These are phyloP conservation scores for Dactylellina sp. DNA, from an alignment of 2,329 filamentous ascomycete genomes.

Conservation along the genomic window DNA sequence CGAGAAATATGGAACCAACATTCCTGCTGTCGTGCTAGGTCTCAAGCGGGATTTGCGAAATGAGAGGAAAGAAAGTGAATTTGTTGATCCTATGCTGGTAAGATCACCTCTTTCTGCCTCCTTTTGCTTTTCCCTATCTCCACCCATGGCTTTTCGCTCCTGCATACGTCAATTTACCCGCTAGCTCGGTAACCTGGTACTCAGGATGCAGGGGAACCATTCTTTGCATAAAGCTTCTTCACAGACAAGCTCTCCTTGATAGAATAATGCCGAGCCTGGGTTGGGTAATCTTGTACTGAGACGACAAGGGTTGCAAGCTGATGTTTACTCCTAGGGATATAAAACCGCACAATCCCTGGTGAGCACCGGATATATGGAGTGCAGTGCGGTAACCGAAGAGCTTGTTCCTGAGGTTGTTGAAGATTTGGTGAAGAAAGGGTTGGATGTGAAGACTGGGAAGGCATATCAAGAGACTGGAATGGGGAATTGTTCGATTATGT, in stretches of 20 bases:
- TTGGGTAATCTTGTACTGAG: constrained; percentile 17
- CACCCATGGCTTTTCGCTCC: neutral
- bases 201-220: neutral
- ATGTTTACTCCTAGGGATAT: constrained; percentile 35
- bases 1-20: constrained; percentile 20
- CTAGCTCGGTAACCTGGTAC: constrained; percentile 20
- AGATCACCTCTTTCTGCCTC: constrained; percentile 6
- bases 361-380: constrained; percentile 46
- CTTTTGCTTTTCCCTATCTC: constrained; percentile 1
- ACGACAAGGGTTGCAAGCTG: neutral
- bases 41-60: constrained; percentile 37
- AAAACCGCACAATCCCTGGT: constrained; percentile 42
- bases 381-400: constrained; percentile 42
- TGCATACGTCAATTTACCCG: constrained; percentile 23
- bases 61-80: constrained; percentile 23
- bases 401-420: constrained; percentile 50
- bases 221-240: constrained; percentile 31
- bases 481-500: constrained; percentile 34
- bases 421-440: constrained; percentile 45
- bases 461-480: constrained; percentile 21
- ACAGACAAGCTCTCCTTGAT: constrained; percentile 6
- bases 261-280: neutral
- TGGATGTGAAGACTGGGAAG: constrained; percentile 41
- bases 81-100: constrained; percentile 31
- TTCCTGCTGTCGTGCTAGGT: constrained; percentile 24